These are phyloP conservation scores for Colletotrichum aenigma DNA, from an alignment of 2,329 filamentous ascomycete genomes.

Conservation along the genomic window DNA sequence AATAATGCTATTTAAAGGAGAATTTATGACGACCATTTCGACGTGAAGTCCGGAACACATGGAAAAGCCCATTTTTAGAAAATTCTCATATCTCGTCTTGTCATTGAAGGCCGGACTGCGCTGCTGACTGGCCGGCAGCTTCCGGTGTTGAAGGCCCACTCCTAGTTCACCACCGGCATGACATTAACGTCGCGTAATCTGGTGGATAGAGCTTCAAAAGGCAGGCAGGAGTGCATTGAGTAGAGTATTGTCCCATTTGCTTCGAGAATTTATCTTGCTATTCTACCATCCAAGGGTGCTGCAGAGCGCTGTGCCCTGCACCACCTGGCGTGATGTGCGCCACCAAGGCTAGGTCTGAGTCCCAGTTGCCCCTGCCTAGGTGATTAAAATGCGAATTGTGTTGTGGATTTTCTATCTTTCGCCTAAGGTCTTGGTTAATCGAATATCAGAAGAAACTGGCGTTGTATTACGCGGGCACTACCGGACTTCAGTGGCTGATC, in stretches of 20 bases:
- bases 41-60: not conserved
- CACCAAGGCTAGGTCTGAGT: not conserved
- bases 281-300: not conserved
- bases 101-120: not conserved
- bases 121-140: not conserved
- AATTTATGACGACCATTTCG: not conserved
- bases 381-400: too few relatives aligned
- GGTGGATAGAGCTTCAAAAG: not conserved
- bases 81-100: not conserved
- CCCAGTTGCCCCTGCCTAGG: not conserved
- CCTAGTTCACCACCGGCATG: not conserved
- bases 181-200: not conserved
- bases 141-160: not conserved
- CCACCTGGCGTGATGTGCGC: not conserved
- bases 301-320: not conserved
- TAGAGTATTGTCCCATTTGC: not conserved
- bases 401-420: too few relatives aligned
- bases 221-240: not conserved
- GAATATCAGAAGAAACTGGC: not conserved
- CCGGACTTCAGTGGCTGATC: not conserved
- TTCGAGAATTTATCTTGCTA: not conserved
- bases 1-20: not conserved
- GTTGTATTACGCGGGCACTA: not conserved
- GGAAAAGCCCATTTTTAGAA: not conserved
- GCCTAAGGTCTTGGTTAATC: too few relatives aligned